Percentiles rank a stretch among this genome's conserved stretches.
These are phyloP conservation scores for Dendrocalamus sinicus DNA, from an alignment of 176 grass and related monocot species.

Conservation along the genomic window DNA sequence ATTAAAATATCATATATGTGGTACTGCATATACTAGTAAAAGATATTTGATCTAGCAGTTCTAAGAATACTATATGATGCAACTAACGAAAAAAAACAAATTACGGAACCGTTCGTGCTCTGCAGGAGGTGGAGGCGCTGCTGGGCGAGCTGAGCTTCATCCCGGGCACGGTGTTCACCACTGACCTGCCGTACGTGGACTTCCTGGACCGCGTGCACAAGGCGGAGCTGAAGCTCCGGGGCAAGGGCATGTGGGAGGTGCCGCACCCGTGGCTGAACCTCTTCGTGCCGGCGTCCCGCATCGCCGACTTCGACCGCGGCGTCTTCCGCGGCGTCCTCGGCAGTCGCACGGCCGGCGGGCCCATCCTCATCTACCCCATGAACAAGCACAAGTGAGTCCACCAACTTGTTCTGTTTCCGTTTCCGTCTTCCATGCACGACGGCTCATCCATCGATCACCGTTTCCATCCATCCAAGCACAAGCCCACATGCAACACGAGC, in stretches of 20 bases:
- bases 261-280: conserved; percentile 98
- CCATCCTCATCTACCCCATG: conserved; percentile 99
- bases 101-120: neutral
- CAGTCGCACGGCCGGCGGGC: conserved; percentile 73
- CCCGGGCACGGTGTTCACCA: conserved; percentile 80
- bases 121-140: conserved; percentile 77
- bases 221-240: conserved; percentile 83
- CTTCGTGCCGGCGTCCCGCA: conserved; percentile 88
- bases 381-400: conserved; percentile 79
- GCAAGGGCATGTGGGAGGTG: conserved; percentile 90
- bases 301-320: conserved; percentile 79
- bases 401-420: neutral
- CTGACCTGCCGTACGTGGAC: conserved; percentile 85
- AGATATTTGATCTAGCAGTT: neutral
- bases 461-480: neutral
- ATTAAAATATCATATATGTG: neutral
- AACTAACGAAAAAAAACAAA: neutral
- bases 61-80: neutral
- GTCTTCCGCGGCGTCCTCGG: conserved; percentile 84
- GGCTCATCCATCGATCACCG: conserved; percentile 6
- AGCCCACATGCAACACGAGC: conserved; percentile 16
- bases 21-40: neutral
- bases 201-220: conserved; percentile 92
- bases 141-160: conserved; percentile 73
- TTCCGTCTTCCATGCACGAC: neutral